phyloP scores from a whole-genome alignment of 139 green algal genomes.

The Parachlorella kessleri region DNA sequence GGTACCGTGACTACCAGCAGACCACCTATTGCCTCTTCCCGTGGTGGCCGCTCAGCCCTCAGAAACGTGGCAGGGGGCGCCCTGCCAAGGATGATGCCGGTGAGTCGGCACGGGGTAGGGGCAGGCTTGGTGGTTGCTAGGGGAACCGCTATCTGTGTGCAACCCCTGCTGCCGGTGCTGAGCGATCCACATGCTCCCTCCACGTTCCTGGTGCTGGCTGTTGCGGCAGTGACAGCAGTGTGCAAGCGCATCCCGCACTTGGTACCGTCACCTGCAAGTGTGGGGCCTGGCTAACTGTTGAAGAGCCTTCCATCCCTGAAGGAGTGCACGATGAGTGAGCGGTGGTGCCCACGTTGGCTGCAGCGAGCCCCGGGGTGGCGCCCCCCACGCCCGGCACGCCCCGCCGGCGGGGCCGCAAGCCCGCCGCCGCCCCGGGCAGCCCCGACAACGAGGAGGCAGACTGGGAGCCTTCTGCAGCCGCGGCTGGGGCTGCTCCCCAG shows the following conservation, averaged over 20 bases:
- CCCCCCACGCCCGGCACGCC: neutral
- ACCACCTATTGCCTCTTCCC: slow-evolving; percentile 33
- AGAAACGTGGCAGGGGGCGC: neutral
- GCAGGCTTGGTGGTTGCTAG: neutral
- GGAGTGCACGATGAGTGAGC: no score
- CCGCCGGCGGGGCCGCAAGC: neutral
- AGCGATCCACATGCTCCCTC: neutral
- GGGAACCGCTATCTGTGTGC: neutral
- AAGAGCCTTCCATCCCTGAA: no score
- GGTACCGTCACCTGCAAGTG: no score
- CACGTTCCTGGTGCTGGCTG: neutral
- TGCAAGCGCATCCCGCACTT: neutral
- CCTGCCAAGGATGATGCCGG: neutral
- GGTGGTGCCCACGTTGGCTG: neutral
- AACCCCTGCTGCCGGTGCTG: neutral
- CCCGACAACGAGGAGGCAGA: neutral
- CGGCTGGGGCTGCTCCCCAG: neutral
- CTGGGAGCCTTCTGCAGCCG: no score
- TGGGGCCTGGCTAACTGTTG: no score
- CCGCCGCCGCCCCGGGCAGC: no score
- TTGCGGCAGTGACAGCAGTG: neutral
- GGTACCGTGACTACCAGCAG: slow-evolving; percentile 32
- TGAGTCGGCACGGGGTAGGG: neutral
- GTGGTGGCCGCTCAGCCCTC: slow-evolving; percentile 2
- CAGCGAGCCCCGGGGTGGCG: neutral